A percentile compares a stretch with the other conserved stretches of the same genome.
Conservation (phyloP, 208 protist genomes). For the Vickermania ingenoplastis region DNA sequence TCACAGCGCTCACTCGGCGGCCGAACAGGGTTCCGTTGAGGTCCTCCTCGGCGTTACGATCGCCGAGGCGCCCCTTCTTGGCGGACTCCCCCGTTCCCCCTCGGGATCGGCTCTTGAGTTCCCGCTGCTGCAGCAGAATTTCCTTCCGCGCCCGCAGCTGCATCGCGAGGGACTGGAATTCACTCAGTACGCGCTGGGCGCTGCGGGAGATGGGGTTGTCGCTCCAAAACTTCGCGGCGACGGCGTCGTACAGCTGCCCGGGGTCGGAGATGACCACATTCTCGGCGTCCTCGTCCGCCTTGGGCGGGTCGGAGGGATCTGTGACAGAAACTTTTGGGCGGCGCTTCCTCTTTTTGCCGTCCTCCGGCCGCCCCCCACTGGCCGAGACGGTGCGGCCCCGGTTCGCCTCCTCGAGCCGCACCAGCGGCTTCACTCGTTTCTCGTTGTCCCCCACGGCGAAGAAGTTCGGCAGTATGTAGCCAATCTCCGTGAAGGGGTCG, state of each 20-base stretch:
- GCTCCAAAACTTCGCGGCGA: slow-evolving; percentile 23
- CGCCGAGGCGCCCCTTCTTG: background rate
- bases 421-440: background rate
- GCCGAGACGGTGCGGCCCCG: background rate
- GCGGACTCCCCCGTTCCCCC: too few relatives aligned
- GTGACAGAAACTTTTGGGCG: background rate
- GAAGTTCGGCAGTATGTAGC: slow-evolving; percentile 1
- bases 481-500: background rate
- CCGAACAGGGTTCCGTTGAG: background rate
- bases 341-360: background rate
- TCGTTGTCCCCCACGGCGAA: background rate
- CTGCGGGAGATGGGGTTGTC: slow-evolving; percentile 18
- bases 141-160: background rate
- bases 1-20: background rate
- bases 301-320: background rate
- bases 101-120: background rate
- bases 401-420: background rate
- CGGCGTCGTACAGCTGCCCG: slow-evolving; percentile 6
- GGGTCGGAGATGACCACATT: background rate
- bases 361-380: background rate
- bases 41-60: background rate
- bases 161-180: slow-evolving; percentile 18
- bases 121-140: background rate
- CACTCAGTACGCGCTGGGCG: slow-evolving; percentile 16
- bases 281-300: background rate